A percentile compares a stretch with the other conserved stretches of the same genome.
phyloP scores from a whole-genome alignment of 2,329 filamentous ascomycete genomes.

The Microdochium nivale region DNA sequence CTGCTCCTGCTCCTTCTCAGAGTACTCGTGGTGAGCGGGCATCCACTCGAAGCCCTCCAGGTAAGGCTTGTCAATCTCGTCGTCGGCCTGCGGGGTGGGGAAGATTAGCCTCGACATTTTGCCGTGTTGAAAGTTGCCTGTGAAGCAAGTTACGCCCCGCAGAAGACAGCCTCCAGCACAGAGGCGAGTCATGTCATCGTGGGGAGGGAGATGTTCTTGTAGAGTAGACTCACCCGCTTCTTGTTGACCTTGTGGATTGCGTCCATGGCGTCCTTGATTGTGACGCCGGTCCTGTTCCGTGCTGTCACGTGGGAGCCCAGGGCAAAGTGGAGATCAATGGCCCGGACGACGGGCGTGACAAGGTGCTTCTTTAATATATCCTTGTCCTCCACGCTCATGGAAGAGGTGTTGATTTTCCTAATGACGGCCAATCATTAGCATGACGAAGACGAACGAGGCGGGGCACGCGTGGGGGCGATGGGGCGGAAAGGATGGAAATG shows the following conservation, averaged over 20 bases:
- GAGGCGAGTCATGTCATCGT: neutral
- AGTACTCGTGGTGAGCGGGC: conserved; percentile 10
- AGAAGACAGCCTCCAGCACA: too few relatives aligned
- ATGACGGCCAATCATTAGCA: conserved; percentile 2
- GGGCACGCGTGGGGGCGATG: too few relatives aligned
- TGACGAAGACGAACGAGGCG: neutral
- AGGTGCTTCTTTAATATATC: conserved; percentile 75
- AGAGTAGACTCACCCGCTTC: conserved; percentile 67
- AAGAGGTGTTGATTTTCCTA: conserved; percentile 92
- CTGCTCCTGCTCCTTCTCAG: conserved; percentile 9
- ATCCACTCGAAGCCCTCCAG: conserved; percentile 92
- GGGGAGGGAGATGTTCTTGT: neutral
- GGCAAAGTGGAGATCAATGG: conserved; percentile 88
- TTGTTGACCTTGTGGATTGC: conserved; percentile 95
- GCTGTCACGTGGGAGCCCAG: conserved; percentile 81
- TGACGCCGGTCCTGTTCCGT: conserved; percentile 88
- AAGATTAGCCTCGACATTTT: too few relatives aligned
- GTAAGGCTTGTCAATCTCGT: conserved; percentile 81
- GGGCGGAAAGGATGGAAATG: neutral
- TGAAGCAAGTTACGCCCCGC: too few relatives aligned
- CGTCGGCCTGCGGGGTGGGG: conserved; percentile 87
- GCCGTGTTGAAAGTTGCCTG: too few relatives aligned
- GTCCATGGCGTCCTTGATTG: conserved; percentile 92
- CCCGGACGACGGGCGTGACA: conserved; percentile 77
- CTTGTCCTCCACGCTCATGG: conserved; percentile 70